phyloP scores from a whole-genome alignment of 169 alveolate genomes.

The Miamiensis avidus region DNA sequence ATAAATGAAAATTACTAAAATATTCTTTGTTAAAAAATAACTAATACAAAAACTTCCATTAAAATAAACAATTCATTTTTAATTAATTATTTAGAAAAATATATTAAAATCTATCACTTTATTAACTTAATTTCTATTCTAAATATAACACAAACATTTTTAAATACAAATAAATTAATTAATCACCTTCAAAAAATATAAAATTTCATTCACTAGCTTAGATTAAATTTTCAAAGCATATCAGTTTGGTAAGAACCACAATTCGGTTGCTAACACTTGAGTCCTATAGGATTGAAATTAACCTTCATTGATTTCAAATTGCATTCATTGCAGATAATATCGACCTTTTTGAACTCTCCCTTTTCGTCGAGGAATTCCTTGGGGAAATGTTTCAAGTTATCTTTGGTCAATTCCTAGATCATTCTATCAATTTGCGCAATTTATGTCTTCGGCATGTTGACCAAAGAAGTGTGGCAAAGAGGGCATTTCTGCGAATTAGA shows the following conservation, averaged over 20 bases:
- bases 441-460: neutral
- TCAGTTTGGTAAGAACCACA: neutral
- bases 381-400: neutral
- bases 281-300: neutral
- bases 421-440: neutral
- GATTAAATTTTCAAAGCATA: neutral
- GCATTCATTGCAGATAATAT: conserved; percentile 12
- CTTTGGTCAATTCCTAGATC: neutral
- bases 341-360: neutral
- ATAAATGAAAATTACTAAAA: too few relatives aligned
- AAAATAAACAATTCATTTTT: too few relatives aligned
- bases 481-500: conserved; percentile 28
- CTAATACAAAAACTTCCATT: too few relatives aligned
- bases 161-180: too few relatives aligned
- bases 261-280: conserved; percentile 2
- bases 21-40: too few relatives aligned
- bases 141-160: too few relatives aligned
- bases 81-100: too few relatives aligned
- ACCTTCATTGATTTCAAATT: neutral
- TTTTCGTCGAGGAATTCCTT: conserved; percentile 1
- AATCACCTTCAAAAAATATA: too few relatives aligned
- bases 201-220: too few relatives aligned
- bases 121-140: too few relatives aligned
- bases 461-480: conserved; percentile 5
- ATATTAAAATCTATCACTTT: too few relatives aligned